These are phyloP conservation scores for Pinus taeda DNA, from an alignment of 75 land plant species.

Conservation along the genomic window DNA sequence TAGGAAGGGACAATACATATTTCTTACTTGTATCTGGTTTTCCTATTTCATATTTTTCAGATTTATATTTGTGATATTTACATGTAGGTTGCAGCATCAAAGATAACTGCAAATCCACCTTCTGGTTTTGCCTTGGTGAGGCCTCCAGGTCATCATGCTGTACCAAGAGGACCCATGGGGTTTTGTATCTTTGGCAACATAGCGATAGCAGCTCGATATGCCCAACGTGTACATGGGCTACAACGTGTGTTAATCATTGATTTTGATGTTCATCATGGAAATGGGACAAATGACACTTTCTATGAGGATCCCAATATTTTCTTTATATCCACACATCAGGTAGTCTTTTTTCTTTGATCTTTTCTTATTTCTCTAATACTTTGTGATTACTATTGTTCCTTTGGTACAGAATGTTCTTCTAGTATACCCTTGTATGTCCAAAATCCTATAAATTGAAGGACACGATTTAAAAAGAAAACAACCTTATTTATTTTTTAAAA, in stretches of 20 bases:
- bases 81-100: slow-evolving; percentile 83
- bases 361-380: not conserved
- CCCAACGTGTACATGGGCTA: slow-evolving; percentile 77
- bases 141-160: slow-evolving; percentile 99
- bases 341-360: slow-evolving; percentile 18
- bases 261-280: slow-evolving; percentile 98
- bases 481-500: too few relatives aligned
- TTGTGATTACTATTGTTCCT: not conserved
- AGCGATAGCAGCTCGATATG: slow-evolving; percentile 94
- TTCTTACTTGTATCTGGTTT: not conserved
- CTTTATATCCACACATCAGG: slow-evolving; percentile 97
- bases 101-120: slow-evolving; percentile 49
- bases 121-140: slow-evolving; percentile 91
- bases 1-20: not conserved
- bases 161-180: slow-evolving; percentile 94
- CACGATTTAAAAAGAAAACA: too few relatives aligned
- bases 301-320: slow-evolving; percentile 94
- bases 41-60: not conserved
- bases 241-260: slow-evolving; percentile 89
- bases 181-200: slow-evolving; percentile 98
- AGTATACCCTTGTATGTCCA: too few relatives aligned
- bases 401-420: too few relatives aligned
- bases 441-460: too few relatives aligned
- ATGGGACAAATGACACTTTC: slow-evolving; percentile 95
- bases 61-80: slow-evolving; percentile 15